phyloP scores from a whole-genome alignment of 176 grass and related monocot genomes.

The Secale cereale region DNA sequence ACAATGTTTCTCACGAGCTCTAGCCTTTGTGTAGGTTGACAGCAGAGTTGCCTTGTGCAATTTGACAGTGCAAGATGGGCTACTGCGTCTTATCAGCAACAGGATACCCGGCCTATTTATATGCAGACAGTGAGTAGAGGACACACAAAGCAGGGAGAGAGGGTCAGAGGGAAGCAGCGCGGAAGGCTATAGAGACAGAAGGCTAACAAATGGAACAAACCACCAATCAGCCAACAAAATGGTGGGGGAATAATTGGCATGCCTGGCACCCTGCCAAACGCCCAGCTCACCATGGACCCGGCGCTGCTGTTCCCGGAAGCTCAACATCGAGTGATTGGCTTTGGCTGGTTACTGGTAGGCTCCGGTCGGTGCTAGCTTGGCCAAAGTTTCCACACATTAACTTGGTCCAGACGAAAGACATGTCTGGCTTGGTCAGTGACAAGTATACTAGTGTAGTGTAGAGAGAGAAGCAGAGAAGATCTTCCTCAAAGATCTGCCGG shows the following conservation, averaged over 20 bases:
- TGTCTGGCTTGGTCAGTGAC: not conserved
- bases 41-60: not conserved
- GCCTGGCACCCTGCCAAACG: conserved; percentile 11
- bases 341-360: conserved; percentile 29
- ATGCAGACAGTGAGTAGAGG: not conserved
- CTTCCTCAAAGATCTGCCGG: not conserved
- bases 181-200: conserved; percentile 34
- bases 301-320: conserved; percentile 3
- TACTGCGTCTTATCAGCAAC: not conserved
- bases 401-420: not conserved
- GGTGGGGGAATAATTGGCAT: conserved; percentile 2
- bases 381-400: conserved; percentile 23
- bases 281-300: conserved; percentile 23
- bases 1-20: not conserved
- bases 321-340: conserved; percentile 24
- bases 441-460: not conserved
- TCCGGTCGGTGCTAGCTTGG: conserved; percentile 29
- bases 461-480: not conserved
- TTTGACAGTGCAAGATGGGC: not conserved
- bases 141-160: not conserved
- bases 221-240: conserved; percentile 14
- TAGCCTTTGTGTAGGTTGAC: not conserved
- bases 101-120: conserved; percentile 29
- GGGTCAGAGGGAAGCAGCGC: not conserved
- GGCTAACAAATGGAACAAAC: conserved; percentile 2